A percentile compares a stretch with the other conserved stretches of the same genome.
phyloP scores from a whole-genome alignment of 1,139 yeast species.

The Petasospora rhodanensis region DNA sequence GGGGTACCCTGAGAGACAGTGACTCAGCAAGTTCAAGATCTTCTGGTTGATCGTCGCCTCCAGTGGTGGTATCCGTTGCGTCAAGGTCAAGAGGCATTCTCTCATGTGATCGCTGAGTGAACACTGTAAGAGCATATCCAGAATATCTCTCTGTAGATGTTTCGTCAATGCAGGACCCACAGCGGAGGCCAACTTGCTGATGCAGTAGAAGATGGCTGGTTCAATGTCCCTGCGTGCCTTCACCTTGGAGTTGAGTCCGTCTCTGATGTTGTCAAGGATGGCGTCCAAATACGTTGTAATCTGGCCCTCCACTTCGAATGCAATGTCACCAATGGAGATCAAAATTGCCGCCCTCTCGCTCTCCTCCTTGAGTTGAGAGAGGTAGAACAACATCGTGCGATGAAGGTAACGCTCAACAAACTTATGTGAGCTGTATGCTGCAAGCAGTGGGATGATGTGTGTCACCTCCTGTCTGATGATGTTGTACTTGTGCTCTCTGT shows the following conservation, averaged over 20 bases:
- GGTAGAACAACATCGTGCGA: conserved; percentile 70
- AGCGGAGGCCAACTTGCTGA: conserved; percentile 81
- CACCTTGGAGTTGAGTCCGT: conserved; percentile 65
- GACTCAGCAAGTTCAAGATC: conserved; percentile 66
- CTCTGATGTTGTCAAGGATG: conserved; percentile 76
- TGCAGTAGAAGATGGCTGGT: conserved; percentile 84
- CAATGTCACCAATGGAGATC: conserved; percentile 80
- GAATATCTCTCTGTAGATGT: conserved; percentile 74
- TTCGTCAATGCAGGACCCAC: conserved; percentile 95
- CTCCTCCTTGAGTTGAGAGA: conserved; percentile 72
- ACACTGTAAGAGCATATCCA: conserved; percentile 77
- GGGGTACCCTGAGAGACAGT: conserved; percentile 75
- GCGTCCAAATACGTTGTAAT: conserved; percentile 88
- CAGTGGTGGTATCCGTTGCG: conserved; percentile 73
- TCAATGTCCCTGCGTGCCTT: conserved; percentile 57
- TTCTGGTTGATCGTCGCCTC: conserved; percentile 69
- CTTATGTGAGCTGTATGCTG: conserved; percentile 69
- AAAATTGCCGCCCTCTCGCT: conserved; percentile 77
- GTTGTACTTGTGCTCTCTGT: conserved; percentile 72
- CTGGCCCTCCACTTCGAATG: conserved; percentile 79
- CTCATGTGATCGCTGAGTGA: conserved; percentile 79
- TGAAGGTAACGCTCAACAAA: conserved; percentile 83
- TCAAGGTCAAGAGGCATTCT: conserved; percentile 63
- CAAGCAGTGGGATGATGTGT: conserved; percentile 74
- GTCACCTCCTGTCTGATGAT: conserved; percentile 81